Evolutionary conservation across 1,284 basidiomycete species (phyloP).

Genomic region (Rhodofomes roseus): DNA sequence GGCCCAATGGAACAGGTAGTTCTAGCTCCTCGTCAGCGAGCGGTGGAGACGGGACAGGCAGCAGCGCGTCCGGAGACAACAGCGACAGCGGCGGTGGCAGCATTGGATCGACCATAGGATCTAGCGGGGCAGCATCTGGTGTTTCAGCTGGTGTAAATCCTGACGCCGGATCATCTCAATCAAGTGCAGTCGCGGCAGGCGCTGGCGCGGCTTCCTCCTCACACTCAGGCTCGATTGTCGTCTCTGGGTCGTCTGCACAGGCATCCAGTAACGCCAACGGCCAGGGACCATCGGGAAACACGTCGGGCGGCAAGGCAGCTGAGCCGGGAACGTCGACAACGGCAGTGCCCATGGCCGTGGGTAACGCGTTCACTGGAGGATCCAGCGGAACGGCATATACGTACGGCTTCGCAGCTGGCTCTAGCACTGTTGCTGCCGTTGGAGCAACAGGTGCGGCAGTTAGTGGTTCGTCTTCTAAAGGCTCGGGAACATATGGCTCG

Average conservation of each 20-base stretch:
- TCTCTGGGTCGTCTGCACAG: not conserved
- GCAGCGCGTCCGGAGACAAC: not conserved
- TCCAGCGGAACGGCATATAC: not conserved
- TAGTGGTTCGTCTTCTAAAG: not conserved
- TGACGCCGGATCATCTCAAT: not conserved
- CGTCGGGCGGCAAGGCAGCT: not conserved
- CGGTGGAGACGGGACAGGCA: not conserved
- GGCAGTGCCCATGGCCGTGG: not conserved
- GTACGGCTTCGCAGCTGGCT: not conserved
- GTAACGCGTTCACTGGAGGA: not conserved
- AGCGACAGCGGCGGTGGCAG: conserved; percentile 2
- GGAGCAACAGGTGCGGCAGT: not conserved
- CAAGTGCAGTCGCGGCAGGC: not conserved
- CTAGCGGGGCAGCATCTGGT: conserved; percentile 10
- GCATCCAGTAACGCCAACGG: not conserved
- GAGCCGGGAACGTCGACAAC: not conserved
- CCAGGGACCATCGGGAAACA: not conserved
- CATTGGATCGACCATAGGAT: conserved; percentile 12
- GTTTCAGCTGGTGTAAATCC: not conserved
- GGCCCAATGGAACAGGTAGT: not conserved
- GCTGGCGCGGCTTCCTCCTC: not conserved
- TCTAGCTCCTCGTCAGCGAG: not conserved
- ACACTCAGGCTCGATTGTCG: not conserved
- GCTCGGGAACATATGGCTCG: not conserved
- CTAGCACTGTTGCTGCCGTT: not conserved